Base-by-base conservation (phyloP, 495 filamentous ascomycete genomes). In the Neurospora sublineolata region DNA sequence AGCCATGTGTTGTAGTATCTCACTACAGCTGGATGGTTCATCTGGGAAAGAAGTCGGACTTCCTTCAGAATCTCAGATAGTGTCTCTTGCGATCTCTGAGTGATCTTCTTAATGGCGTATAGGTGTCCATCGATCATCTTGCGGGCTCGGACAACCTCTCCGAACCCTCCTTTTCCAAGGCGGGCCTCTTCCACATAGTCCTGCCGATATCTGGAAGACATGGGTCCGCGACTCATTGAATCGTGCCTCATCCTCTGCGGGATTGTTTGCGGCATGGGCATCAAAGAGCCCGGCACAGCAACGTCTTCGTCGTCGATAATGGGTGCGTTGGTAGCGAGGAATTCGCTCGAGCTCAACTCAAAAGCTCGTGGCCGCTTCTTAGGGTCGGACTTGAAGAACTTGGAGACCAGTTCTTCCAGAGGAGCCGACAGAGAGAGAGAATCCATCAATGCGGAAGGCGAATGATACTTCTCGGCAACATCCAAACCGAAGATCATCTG, bases 21-120 rank as follows among this genome's bases (percentile, higher is more conserved):
- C 40, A 99, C 95, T 20, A 99, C 95, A 75, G 95, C 93, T 4
- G 94, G 93, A 83, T 99, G 94, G 80, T 97, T 98, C 74, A 99
- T 85, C 69, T 91, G 88, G 18, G 95, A 97, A 10, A 99, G 85
- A 30, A 98, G 82, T 79, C 93, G 91, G 67, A 97, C 94, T 80
- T 99, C 95, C 40, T 93, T 97, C 37, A 98, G 82, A 33, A 97
- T 92, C 74, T 94, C 91, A 30, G 92, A 91, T 68, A 98, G 82
- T 33, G 92, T 92, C 42, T 90, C 84, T 42, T 91, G 86, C 20
- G 93, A 93, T 68, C 89, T 90, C 73, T 94, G 90, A 30, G 89
- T 92, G 70, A 99, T 96, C 77, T 97, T 97, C 80, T 99, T 99
- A 73, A 99, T 89, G 4, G 95, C 95, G 84, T 99, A 99, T 12